A percentile compares a stretch with the other conserved stretches of the same genome.
Evolutionary conservation across 208 protist genomes (phyloP).

Genomic region (Crithidia thermophila): DNA sequence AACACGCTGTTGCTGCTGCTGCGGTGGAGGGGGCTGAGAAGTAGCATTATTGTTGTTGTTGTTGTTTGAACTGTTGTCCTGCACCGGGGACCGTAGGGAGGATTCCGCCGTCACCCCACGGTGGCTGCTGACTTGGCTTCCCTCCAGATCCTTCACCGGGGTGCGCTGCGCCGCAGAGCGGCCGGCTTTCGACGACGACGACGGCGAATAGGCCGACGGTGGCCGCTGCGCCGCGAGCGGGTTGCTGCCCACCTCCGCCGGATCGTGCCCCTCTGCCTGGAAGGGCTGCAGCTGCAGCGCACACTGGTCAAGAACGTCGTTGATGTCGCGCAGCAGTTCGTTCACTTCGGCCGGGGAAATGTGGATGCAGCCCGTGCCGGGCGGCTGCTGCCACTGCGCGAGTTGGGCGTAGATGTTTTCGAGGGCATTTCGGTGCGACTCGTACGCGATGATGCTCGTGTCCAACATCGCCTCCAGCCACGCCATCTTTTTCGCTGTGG

Average conservation of each 20-base stretch:
- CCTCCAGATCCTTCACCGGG: neutral
- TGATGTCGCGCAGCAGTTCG: conserved; percentile 39
- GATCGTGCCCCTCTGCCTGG: neutral
- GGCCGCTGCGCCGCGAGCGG: neutral
- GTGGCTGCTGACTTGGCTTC: conserved; percentile 2
- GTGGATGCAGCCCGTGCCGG: conserved; percentile 31
- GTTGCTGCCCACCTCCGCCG: neutral
- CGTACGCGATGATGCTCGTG: conserved; percentile 41
- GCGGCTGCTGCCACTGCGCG: conserved; percentile 23
- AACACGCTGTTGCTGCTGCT: conserved; percentile 7
- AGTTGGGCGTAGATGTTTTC: conserved; percentile 41
- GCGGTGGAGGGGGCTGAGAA: too few relatives aligned
- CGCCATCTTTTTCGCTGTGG: conserved; percentile 17
- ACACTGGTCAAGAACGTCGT: conserved; percentile 36
- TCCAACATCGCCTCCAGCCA: conserved; percentile 50
- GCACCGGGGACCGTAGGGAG: neutral
- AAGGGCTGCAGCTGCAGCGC: conserved; percentile 34
- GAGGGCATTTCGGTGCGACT: conserved; percentile 51
- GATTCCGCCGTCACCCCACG: neutral
- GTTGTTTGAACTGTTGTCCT: neutral
- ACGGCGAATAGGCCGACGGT: neutral
- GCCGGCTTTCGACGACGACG: too few relatives aligned
- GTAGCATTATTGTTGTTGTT: neutral
- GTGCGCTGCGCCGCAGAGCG: neutral
- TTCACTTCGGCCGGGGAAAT: conserved; percentile 16